Conservation (phyloP, 139 green algal genomes). For the Medakamo hakoo region DNA sequence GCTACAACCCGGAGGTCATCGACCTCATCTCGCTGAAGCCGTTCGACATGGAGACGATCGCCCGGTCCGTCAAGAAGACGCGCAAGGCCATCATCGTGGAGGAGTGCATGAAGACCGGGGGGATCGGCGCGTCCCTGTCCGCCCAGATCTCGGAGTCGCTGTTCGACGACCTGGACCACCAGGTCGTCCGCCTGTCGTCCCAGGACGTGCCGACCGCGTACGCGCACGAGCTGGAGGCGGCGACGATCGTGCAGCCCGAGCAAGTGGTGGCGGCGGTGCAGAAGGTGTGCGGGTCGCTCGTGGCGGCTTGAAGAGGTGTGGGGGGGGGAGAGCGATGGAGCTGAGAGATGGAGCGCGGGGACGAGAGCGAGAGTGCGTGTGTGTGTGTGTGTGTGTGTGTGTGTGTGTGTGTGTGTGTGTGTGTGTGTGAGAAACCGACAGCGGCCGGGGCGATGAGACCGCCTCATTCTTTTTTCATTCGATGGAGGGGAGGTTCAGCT, state of each 20-base stretch:
- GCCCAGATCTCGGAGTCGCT: conserved; percentile 80
- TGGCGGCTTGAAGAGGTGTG: neutral
- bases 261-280: conserved; percentile 47
- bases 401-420: neutral
- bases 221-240: conserved; percentile 80
- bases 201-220: conserved; percentile 91
- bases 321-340: too few species aligned
- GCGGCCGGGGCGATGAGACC: neutral
- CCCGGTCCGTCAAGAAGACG: conserved; percentile 72
- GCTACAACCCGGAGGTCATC: conserved; percentile 83
- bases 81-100: conserved; percentile 81
- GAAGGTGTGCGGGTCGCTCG: conserved; percentile 8
- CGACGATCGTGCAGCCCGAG: conserved; percentile 82
- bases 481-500: too few species aligned
- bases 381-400: too few species aligned
- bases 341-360: too few species aligned
- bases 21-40: conserved; percentile 95
- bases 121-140: conserved; percentile 85
- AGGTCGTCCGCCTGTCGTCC: conserved; percentile 58
- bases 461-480: too few species aligned
- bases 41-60: conserved; percentile 92
- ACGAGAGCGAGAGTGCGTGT: too few species aligned
- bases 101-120: conserved; percentile 95
- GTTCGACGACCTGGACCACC: conserved; percentile 88
- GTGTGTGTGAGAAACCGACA: neutral